Percentiles rank a stretch among this genome's conserved stretches.
These are phyloP conservation scores for Penstemon eatonii DNA, from an alignment of 257 asterid species.

Conservation along the genomic window DNA sequence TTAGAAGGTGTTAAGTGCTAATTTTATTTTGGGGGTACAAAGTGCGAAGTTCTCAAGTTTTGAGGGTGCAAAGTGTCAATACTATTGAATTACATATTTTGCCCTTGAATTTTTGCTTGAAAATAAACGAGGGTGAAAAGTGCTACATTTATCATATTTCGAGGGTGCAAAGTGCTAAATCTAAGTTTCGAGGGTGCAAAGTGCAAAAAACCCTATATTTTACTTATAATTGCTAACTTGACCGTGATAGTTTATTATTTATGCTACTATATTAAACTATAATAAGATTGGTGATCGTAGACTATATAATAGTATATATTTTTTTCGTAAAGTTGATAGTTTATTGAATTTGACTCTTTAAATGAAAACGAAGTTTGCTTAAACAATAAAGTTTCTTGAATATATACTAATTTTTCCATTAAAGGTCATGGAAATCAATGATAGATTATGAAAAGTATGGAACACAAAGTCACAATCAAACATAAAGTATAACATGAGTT, in stretches of 20 bases:
- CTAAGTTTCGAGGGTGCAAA: too few relatives aligned
- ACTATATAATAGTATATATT: conserved; percentile 1
- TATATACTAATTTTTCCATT: conserved; percentile 2
- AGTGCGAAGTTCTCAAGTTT: too few relatives aligned
- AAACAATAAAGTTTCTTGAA: conserved; percentile 9
- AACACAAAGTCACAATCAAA: neutral
- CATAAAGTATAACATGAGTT: neutral
- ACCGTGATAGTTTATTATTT: conserved; percentile 21
- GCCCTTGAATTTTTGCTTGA: too few relatives aligned
- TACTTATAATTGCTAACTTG: neutral
- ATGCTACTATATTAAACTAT: neutral
- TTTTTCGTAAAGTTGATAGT: conserved; percentile 14
- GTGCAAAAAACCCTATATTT: too few relatives aligned
- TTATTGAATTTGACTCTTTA: conserved; percentile 13
- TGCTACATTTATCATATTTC: too few relatives aligned
- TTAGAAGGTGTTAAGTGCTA: too few relatives aligned
- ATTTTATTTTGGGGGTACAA: too few relatives aligned
- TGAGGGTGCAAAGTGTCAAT: too few relatives aligned
- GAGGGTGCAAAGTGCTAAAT: too few relatives aligned
- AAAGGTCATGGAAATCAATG: neutral
- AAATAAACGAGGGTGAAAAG: too few relatives aligned
- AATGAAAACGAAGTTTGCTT: conserved; percentile 31
- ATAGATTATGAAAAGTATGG: conserved; percentile 3
- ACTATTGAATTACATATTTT: too few relatives aligned
- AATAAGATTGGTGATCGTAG: too few relatives aligned